Evolutionary conservation across 139 green algal genomes (phyloP).

Genomic region (Dunaliella sp.): DNA sequence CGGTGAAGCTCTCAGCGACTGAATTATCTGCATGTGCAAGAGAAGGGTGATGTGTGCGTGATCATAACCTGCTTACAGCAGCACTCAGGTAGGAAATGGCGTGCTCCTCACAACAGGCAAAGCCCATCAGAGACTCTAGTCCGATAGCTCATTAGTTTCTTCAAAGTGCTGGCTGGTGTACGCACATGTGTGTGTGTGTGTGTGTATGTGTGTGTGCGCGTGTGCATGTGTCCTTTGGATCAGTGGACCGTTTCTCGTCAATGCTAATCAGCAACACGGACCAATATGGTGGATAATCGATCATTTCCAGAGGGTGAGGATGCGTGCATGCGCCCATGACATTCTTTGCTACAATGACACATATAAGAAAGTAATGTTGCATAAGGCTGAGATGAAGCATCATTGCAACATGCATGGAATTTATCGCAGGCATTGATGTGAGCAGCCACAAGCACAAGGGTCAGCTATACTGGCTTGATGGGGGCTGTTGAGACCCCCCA

Average conservation of each 20-base stretch:
- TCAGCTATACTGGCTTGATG: slow-evolving; percentile 53
- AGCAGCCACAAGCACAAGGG: slow-evolving; percentile 28
- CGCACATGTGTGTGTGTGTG: background rate
- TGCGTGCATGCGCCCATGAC: no score
- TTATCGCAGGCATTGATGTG: no score
- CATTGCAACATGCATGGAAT: no score
- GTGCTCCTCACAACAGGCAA: slow-evolving; percentile 55
- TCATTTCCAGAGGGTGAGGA: slow-evolving; percentile 37
- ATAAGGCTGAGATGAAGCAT: no score
- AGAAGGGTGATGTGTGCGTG: no score
- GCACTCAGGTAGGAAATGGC: slow-evolving; percentile 82
- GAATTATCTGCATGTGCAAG: no score
- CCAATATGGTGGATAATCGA: slow-evolving; percentile 59
- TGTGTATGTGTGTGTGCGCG: slow-evolving; percentile 2
- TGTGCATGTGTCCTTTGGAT: slow-evolving; percentile 19
- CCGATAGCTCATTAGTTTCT: slow-evolving; percentile 56
- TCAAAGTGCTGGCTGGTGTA: slow-evolving; percentile 32
- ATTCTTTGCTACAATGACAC: no score
- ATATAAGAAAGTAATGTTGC: no score
- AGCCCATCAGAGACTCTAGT: slow-evolving; percentile 83
- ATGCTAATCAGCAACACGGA: slow-evolving; percentile 77
- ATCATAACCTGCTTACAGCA: no score
- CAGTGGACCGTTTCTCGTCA: slow-evolving; percentile 57
- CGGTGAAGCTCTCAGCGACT: no score
- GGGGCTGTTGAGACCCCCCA: slow-evolving; percentile 38